These are phyloP conservation scores for Orbilia brochopaga DNA, from an alignment of 2,329 filamentous ascomycete species.

Conservation along the genomic window DNA sequence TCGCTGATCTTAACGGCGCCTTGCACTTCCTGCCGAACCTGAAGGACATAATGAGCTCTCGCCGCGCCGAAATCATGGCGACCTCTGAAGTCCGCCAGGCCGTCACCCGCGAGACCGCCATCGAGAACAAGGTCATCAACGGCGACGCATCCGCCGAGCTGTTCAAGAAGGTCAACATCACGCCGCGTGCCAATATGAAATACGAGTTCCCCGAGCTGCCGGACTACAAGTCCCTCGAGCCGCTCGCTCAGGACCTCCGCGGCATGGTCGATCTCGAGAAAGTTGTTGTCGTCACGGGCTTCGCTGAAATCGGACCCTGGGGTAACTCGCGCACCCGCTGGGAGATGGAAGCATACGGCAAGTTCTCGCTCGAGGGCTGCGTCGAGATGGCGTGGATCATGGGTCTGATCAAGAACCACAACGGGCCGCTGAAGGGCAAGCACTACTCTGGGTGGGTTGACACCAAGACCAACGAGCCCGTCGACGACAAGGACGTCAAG, in stretches of 20 bases:
- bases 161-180: conserved; percentile 91
- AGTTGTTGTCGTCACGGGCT: conserved; percentile 96
- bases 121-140: conserved; percentile 97
- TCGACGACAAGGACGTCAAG: conserved; percentile 98
- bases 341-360: conserved; percentile 98
- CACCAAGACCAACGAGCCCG: conserved; percentile 87
- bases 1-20: conserved; percentile 95
- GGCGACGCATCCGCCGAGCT: conserved; percentile 88
- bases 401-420: conserved; percentile 99
- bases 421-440: conserved; percentile 92
- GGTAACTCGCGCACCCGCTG: conserved; percentile 97
- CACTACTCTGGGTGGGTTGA: conserved; percentile 98
- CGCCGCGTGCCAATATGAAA: conserved; percentile 96
- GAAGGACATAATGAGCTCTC: conserved; percentile 89
- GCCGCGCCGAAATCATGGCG: conserved; percentile 93
- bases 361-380: conserved; percentile 96
- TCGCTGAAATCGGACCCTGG: conserved; percentile 95
- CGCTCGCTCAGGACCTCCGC: conserved; percentile 84
- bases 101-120: conserved; percentile 91
- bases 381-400: conserved; percentile 99
- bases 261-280: conserved; percentile 99
- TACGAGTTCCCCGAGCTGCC: conserved; percentile 91
- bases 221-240: conserved; percentile 92
- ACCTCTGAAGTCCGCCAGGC: conserved; percentile 91
- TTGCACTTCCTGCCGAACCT: conserved; percentile 96